Evolutionary conservation across 1,284 basidiomycete genomes (phyloP), one percentile per base, ranked within the genome.

Genomic region (Boletus mariae): DNA sequence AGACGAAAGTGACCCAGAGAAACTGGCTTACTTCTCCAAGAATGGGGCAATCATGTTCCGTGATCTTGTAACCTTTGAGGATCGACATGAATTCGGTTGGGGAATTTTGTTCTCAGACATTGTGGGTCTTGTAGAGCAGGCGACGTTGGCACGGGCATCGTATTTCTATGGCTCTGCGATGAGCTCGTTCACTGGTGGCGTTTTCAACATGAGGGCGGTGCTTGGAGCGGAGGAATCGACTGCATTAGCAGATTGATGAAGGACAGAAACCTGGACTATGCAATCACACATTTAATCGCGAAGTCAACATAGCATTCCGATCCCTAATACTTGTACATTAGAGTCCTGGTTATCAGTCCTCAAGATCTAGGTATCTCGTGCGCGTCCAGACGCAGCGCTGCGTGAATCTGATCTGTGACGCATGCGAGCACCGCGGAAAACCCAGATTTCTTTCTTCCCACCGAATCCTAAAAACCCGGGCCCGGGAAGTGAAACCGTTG

Each of bases 391-490:
- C 5, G 53, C 29, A 37, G 52, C 64, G 47, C 37, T 56, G 13
- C 70, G 70, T 7, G 66, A 68, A 43, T 68, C 66, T n/a, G 67
- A 42, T 50, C 68, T 65, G 41, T 69, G 57, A 46, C 70, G 71
- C 35, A 45, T 29, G 51, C 64, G 65, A 29, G 48, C 45, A 31
- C 65, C 58, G 3, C 71, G 70, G 66, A 80, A 80, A 40, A 80
- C 66, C 80, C 80, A 80, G 29, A 78, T 47, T 60, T 81, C 80
- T 57, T 69, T 74, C 57, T 73, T 73, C 12, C 12, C 12, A 12
- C 74, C 69, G 26, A 80, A 61, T 29, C 73, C 71, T 47, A 77
- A 63, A 37, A 75, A 55, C 7, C 73, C 71, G n/a, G 65, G 60
- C 12, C 70, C 64, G 4, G 76, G 74, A 54, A 80, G 67, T 0